A percentile compares a stretch with the other conserved stretches of the same genome.
These are phyloP conservation scores for Aotearoamyces nothofagi DNA, from an alignment of 2,329 filamentous ascomycete species.

Conservation along the genomic window DNA sequence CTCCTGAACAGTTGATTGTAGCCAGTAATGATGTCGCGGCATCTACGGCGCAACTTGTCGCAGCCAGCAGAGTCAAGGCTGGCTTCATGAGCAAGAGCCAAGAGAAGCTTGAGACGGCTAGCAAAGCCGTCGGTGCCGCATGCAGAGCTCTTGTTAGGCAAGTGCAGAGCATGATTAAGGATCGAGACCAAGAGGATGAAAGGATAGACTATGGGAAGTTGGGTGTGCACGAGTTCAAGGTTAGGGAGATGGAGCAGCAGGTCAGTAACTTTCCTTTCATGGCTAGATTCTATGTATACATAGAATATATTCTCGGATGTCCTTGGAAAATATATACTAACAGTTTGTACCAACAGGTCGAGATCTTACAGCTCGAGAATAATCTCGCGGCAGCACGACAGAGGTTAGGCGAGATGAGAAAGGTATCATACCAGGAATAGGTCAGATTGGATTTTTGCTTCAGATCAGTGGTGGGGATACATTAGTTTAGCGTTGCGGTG, in stretches of 20 bases:
- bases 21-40: constrained; percentile 95
- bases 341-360: constrained; percentile 47
- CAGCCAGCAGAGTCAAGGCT: constrained; percentile 89
- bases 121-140: constrained; percentile 81
- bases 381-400: constrained; percentile 62
- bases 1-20: constrained; percentile 91
- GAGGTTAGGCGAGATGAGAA: constrained; percentile 84
- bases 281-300: too few species aligned
- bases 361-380: constrained; percentile 94
- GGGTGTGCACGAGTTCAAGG: constrained; percentile 93
- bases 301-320: too few species aligned
- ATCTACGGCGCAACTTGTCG: constrained; percentile 90
- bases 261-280: constrained; percentile 34
- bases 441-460: neutral
- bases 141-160: constrained; percentile 81
- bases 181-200: constrained; percentile 70
- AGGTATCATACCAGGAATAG: constrained; percentile 20
- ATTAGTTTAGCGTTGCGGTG: neutral
- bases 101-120: constrained; percentile 77
- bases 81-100: constrained; percentile 97
- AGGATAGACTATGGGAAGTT: constrained; percentile 77
- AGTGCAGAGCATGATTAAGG: constrained; percentile 86
- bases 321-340: constrained; percentile 13
- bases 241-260: constrained; percentile 98
- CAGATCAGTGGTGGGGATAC: too few species aligned